Base-by-base conservation (phyloP, 208 protist species). In the Crithidia brevicula region DNA sequence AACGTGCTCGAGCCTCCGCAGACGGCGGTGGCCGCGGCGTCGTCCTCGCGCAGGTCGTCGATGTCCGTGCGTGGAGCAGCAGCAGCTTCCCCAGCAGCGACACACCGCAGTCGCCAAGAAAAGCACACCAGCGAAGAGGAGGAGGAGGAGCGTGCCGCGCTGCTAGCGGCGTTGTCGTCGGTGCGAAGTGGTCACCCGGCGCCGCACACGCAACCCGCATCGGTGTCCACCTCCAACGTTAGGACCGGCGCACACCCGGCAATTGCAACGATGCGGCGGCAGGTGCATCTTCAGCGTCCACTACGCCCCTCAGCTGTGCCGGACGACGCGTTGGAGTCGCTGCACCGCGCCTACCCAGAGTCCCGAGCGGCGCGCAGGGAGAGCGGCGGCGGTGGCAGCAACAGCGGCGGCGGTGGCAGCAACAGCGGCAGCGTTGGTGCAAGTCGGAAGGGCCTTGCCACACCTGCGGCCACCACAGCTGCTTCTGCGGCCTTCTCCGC, bases 1-100 rank as follows among this genome's bases (percentile, higher is more conserved):
- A n/a, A n/a, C n/a, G n/a, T n/a, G n/a, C n/a, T 93, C 13, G 82
- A 89, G 20, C 54, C 38, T 15, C 66, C 74, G 1, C 30, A 58
- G 8, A 15, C 50, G 2, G 43, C 45, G 42, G 13, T 20, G 1
- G 65, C 13, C 13, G 60, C 46, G 27, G 0, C 57, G 25, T 15
- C 43, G 28, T 42, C 56, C 3, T 50, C 64, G 6, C 46, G 34
- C 36, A 18, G 16, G 34, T 45, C 49, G 34, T 60, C 47, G 34
- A 7, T 40, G 36, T 0, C 1, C 36, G 0, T 13, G 8, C 36
- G 10, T 40, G 10, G 36, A 13, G 36, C 36, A 47, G 52, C 52
- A 42, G 50, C 38, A 23, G 27, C 34, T 52, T 3, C 27, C 3
- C 18, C 38, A 13, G 23, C 45, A 53, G 9, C n/a, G n/a, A n/a